Conservation (phyloP, 2,329 filamentous ascomycete species). For the Colletotrichum orbiculare region DNA sequence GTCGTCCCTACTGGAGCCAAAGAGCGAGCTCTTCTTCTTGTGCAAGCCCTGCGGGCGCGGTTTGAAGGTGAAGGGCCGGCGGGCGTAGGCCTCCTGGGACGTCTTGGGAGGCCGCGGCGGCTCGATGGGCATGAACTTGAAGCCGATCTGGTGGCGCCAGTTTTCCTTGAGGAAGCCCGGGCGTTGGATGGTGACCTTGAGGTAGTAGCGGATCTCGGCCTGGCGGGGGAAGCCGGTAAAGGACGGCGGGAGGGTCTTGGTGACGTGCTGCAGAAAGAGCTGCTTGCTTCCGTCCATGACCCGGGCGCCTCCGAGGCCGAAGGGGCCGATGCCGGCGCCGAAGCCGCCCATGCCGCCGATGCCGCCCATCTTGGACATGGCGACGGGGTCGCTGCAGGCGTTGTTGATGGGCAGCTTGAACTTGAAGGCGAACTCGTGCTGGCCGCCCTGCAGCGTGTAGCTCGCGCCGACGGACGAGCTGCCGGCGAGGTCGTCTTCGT, state of each 20-base stretch:
- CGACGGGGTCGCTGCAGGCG: constrained; percentile 67
- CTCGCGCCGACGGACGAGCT: constrained; percentile 54
- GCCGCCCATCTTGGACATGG: constrained; percentile 65
- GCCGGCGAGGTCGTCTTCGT: constrained; percentile 53
- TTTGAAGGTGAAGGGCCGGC: constrained; percentile 72
- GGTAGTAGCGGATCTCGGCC: constrained; percentile 92
- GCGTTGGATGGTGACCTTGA: constrained; percentile 95
- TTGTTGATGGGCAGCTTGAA: constrained; percentile 86
- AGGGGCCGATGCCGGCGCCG: constrained; percentile 54
- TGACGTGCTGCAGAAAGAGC: constrained; percentile 77
- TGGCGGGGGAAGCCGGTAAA: constrained; percentile 86
- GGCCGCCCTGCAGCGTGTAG: constrained; percentile 73
- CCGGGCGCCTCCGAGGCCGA: constrained; percentile 64
- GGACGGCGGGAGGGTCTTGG: constrained; percentile 87
- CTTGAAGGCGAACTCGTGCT: constrained; percentile 80
- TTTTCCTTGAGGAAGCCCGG: constrained; percentile 93
- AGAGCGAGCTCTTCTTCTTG: constrained; percentile 70
- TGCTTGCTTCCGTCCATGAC: constrained; percentile 73
- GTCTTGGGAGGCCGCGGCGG: constrained; percentile 77
- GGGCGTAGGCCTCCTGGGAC: constrained; percentile 84
- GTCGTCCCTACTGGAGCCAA: constrained; percentile 53
- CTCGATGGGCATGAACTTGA: constrained; percentile 94
- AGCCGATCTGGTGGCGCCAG: constrained; percentile 73
- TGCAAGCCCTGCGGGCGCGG: constrained; percentile 49
- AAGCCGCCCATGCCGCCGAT: constrained; percentile 65